Evolutionary conservation across 2,329 filamentous ascomycete genomes (phyloP).

Genomic region (Sporothrix brunneoviolacea): DNA sequence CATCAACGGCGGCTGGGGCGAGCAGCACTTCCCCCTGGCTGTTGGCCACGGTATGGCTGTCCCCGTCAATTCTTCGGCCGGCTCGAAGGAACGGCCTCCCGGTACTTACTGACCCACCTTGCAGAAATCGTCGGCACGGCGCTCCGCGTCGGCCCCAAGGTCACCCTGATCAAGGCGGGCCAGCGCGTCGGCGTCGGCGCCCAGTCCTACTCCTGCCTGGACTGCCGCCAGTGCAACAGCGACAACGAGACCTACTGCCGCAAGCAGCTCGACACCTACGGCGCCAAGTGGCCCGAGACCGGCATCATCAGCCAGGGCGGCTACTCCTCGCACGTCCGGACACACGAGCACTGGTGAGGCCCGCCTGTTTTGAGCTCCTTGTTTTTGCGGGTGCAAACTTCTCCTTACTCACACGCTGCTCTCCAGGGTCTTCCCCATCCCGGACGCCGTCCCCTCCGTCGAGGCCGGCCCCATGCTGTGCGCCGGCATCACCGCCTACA

Average conservation of each 20-base stretch:
- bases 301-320: slow-evolving; percentile 55
- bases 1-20: slow-evolving; percentile 62
- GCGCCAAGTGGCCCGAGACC: slow-evolving; percentile 41
- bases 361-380: not conserved
- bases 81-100: too few species aligned
- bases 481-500: slow-evolving; percentile 75
- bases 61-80: too few species aligned
- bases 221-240: slow-evolving; percentile 58
- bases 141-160: slow-evolving; percentile 59
- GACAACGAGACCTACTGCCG: slow-evolving; percentile 64
- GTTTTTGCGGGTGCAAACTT: not conserved
- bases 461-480: slow-evolving; percentile 76
- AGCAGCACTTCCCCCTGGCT: slow-evolving; percentile 54
- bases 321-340: slow-evolving; percentile 31
- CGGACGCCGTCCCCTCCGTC: slow-evolving; percentile 56
- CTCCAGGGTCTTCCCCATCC: slow-evolving; percentile 61
- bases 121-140: slow-evolving; percentile 64
- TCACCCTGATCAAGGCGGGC: slow-evolving; percentile 52
- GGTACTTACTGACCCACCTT: not conserved
- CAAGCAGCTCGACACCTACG: slow-evolving; percentile 55
- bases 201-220: slow-evolving; percentile 57
- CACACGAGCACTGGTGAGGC: slow-evolving; percentile 64
- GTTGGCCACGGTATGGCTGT: slow-evolving; percentile 60
- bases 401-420: not conserved
- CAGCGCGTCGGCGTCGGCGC: slow-evolving; percentile 64